Evolutionary conservation across 768 basidiomycete genomes (phyloP), one percentile per base, ranked within the genome.

Genomic region (Suillus clintonianus): DNA sequence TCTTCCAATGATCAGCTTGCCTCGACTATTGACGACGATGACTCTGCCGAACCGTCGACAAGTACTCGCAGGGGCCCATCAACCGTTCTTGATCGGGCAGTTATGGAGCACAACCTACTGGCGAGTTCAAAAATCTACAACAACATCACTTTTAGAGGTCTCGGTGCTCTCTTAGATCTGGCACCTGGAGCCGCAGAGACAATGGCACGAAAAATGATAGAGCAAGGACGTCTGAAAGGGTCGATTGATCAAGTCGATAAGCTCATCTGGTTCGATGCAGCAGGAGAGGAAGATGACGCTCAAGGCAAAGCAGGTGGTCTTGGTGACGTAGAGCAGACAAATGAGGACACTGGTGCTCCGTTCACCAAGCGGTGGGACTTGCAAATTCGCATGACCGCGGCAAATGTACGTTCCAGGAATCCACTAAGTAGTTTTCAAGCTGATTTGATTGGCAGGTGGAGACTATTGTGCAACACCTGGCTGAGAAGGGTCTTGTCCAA

Each of bases 171-270:
- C 17, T 83, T 99, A 54, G 93, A 95, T 72, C 79, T 99, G 66
- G 91, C 93, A 4, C 91, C 97, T 15, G 90, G 91, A 32, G 95
- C 94, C 17, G 97, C 97, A 19, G 97, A 99, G 78, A 94, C 89
- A 1, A 98, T 99, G 91, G 96, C 97, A 11, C 86, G 97, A 59
- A 93, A 92, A 73, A 99, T 99, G 97, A 97, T 99, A 58, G 95
- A 98, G 73, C 97, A 99, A 77, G 92, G 94, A 10, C 90, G 97
- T 61, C 79, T 99, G 65, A 89, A 92, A 65, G 97, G 92, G 32
- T 89, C 89, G 63, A 97, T 99, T 63, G 97, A 99, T 73, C 97
- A 99, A 74, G 95, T 98, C 15, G 94, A 97, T 64, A 89, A 86
- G 68, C 83, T 99, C 54, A 97, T 99, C 65, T 92, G 91, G 84